Evolutionary conservation across 1,139 yeast species (phyloP), one percentile per base, ranked within the genome.

Genomic region (Pichia inconspicua): DNA sequence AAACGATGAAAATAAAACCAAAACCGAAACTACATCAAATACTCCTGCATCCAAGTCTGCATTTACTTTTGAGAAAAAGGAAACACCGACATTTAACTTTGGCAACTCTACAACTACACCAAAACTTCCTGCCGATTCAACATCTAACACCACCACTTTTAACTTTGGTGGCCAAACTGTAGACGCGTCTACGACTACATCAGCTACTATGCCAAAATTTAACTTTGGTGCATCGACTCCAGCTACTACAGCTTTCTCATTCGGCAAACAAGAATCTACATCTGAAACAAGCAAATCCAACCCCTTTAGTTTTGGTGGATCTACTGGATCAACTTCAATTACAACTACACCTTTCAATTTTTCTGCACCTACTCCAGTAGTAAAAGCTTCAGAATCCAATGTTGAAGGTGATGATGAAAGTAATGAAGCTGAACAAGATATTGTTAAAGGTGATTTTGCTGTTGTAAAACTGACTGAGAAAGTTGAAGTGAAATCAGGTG

Each of bases 401-500:
- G 39, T 44, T 14, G 47, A 40, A 8, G 48, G 43, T 14, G 55
- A 48, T 11, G 51, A 46, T 22, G 58, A 53, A 12, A 57, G 53
- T 7, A 62, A 57, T 8, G 57, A 55, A 28, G 67, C 56, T 1
- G 69, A 66, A 48, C 75, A 69, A 44, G 71, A 67, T 48, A 75
- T 71, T 25, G 78, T 67, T 5, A 65, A 69, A 19, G 70, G 74
- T 17, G 68, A 73, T 48, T 78, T 77, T 56, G 77, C 80, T 0
- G 67, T 74, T 30, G 77, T 73, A 5, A 67, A 71, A 45, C 64
- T 79, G 46, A 66, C 71, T 9, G 72, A 77, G 27, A 71, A 73
- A 50, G 68, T 76, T 14, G 77, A 77, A 17, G 74, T 69, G 25
- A 69, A 75, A 54, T 85, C 94, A 5, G 97, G 97, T 22, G 97